Evolutionary conservation across 768 basidiomycete genomes (phyloP).

Genomic region (Dendrothele bispora): DNA sequence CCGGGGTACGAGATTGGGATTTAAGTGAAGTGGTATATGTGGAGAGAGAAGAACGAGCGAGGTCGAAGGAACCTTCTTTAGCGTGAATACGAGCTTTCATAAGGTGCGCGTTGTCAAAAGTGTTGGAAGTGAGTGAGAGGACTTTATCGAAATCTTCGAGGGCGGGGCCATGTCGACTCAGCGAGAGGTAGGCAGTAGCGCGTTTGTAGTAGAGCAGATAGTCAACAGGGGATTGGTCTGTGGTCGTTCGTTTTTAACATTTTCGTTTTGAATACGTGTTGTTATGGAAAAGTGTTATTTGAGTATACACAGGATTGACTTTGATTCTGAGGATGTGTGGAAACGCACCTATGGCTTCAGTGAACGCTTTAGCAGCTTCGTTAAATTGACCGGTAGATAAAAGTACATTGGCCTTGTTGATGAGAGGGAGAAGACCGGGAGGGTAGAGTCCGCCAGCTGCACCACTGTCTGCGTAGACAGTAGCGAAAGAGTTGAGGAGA

Average conservation of each 20-base stretch:
- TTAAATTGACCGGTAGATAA: constrained; percentile 75
- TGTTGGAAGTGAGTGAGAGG: constrained; percentile 65
- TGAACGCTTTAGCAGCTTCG: constrained; percentile 79
- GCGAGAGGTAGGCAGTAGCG: constrained; percentile 84
- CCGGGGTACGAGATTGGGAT: constrained; percentile 42
- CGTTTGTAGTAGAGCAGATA: constrained; percentile 91
- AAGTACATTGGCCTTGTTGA: constrained; percentile 67
- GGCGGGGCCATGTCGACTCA: constrained; percentile 69
- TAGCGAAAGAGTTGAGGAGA: background rate
- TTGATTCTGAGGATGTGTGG: background rate
- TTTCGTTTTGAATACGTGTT: no score
- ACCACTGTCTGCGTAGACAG: constrained; percentile 1
- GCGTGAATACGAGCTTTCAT: constrained; percentile 86
- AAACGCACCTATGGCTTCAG: constrained; percentile 75
- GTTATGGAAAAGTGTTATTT: no score
- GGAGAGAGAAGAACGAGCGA: constrained; percentile 59
- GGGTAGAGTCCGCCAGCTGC: constrained; percentile 53
- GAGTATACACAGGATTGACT: no score
- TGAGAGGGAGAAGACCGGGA: constrained; percentile 69
- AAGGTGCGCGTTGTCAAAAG: constrained; percentile 80
- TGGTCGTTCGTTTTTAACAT: background rate
- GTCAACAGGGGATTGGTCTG: constrained; percentile 82
- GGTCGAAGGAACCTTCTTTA: constrained; percentile 75
- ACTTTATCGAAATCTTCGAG: constrained; percentile 88
- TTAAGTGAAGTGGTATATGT: constrained; percentile 48